Percentiles rank a stretch among this genome's conserved stretches.
Evolutionary conservation across 805 yeast species (phyloP).

Genomic region (Zygosaccharomyces gambellarensis): DNA sequence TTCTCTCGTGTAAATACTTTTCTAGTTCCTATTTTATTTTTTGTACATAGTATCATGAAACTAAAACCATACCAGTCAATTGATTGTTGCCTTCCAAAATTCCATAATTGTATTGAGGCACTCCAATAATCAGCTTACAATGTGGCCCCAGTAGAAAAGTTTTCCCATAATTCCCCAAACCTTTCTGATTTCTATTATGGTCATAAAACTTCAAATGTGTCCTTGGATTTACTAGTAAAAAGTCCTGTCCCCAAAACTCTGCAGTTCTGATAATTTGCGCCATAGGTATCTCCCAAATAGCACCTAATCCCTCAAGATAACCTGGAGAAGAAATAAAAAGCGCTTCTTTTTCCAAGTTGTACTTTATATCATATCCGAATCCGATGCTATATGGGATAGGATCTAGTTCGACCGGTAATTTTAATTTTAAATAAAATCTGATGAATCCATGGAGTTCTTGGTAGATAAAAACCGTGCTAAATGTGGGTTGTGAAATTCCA

Average conservation of each 20-base stretch:
- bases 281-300: slow-evolving; percentile 41
- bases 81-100: slow-evolving; percentile 25
- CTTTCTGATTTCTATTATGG: slow-evolving; percentile 26
- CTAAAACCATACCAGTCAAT: slow-evolving; percentile 32
- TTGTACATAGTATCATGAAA: slow-evolving; percentile 6
- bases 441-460: slow-evolving; percentile 14
- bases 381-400: slow-evolving; percentile 32
- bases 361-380: slow-evolving; percentile 28
- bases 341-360: slow-evolving; percentile 11
- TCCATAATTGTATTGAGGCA: slow-evolving; percentile 36
- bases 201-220: slow-evolving; percentile 12
- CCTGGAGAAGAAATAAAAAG: slow-evolving; percentile 44
- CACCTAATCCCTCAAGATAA: slow-evolving; percentile 34
- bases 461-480: slow-evolving; percentile 20
- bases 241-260: slow-evolving; percentile 18
- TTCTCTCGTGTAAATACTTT: background rate
- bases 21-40: background rate
- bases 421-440: slow-evolving; percentile 9
- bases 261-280: slow-evolving; percentile 12
- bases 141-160: slow-evolving; percentile 30
- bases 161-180: slow-evolving; percentile 44
- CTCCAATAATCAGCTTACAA: slow-evolving; percentile 36
- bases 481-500: slow-evolving; percentile 24
- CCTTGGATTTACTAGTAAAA: slow-evolving; percentile 8
- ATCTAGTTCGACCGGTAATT: slow-evolving; percentile 10